Base-by-base conservation (phyloP, 208 protist genomes). In the Trypanosoma caninum region DNA sequence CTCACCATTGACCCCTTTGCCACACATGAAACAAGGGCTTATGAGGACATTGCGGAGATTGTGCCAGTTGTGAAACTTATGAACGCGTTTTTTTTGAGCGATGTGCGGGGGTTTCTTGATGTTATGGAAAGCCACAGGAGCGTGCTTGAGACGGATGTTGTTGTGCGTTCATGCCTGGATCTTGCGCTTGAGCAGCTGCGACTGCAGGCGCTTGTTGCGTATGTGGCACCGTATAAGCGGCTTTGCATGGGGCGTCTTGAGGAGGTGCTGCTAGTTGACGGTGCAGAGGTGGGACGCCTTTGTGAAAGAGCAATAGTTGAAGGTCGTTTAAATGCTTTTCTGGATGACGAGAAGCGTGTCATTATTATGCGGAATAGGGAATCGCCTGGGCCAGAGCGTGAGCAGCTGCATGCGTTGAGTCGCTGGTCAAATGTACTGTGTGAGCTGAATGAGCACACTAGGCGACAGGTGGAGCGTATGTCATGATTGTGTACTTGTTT, bases 291-390 rank as follows among this genome's bases (percentile, higher is more conserved):
- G 10, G 88, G 97, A 55, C 52, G 71, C 11, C 69, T 99, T 27
- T 87, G 97, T 42, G 81, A 93, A 14, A 69, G 82, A 25, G 78
- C 98, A 30, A 97, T 99, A 35, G 74, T 97, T 23, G 94, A 98
- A 52, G 78, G 88, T 16, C 59, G 88, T 14, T 71, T 99, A 27
- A 4, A 75, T 20, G 82, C 74, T 11, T 28, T 44, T 3, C 6
- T 92, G 1, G 77, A 89, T 38, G 68, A 72, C 23, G 44, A 57
- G 3, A 50, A 72, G 0, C 52, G 59, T 28, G 53, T 82, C 20
- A 57, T 91, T 48, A 16, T 75, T 48, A 59, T 83, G 46, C 59
- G 61, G 18, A 48, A 56, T 7, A 35, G 59, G 2, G 16, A 31
- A n/a, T 35, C 34, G 22, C 4, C 9, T 1, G 34, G 18, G 7